Evolutionary conservation across 2,329 filamentous ascomycete species (phyloP).

Genomic region (Arthrocladium fulminans): DNA sequence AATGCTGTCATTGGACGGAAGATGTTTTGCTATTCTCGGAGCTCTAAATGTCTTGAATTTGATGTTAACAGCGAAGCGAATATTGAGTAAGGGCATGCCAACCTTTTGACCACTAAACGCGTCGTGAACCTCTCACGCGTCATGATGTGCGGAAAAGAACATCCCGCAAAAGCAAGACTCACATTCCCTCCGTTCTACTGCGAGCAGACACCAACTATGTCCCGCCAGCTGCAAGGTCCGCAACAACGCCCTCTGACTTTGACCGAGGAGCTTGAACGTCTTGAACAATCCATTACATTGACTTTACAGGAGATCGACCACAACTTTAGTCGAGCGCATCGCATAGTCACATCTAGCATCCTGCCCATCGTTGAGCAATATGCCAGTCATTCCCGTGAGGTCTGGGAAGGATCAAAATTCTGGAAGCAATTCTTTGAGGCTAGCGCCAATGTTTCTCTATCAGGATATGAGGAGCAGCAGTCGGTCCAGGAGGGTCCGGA

Average conservation of each 20-base stretch:
- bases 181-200: no score
- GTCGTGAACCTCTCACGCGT: not conserved
- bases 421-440: constrained; percentile 99
- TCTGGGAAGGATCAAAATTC: constrained; percentile 98
- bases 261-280: constrained; percentile 88
- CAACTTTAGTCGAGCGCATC: constrained; percentile 94
- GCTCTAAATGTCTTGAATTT: no score
- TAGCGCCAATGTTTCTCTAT: constrained; percentile 91
- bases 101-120: not conserved
- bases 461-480: constrained; percentile 78
- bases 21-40: no score
- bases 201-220: constrained; percentile 12
- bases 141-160: not conserved
- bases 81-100: not conserved
- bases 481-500: constrained; percentile 47
- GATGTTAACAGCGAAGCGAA: no score
- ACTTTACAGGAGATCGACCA: constrained; percentile 98
- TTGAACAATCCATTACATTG: constrained; percentile 93
- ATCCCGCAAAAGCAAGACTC: not conserved
- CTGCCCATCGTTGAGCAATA: constrained; percentile 92
- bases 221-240: constrained; percentile 12
- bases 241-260: constrained; percentile 56
- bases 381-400: constrained; percentile 80
- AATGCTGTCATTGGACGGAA: no score
- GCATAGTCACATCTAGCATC: constrained; percentile 90